Percentiles rank a stretch among this genome's conserved stretches.
These are phyloP conservation scores for Ceratocystis cacaofunesta DNA, from an alignment of 2,329 filamentous ascomycete species.

Conservation along the genomic window DNA sequence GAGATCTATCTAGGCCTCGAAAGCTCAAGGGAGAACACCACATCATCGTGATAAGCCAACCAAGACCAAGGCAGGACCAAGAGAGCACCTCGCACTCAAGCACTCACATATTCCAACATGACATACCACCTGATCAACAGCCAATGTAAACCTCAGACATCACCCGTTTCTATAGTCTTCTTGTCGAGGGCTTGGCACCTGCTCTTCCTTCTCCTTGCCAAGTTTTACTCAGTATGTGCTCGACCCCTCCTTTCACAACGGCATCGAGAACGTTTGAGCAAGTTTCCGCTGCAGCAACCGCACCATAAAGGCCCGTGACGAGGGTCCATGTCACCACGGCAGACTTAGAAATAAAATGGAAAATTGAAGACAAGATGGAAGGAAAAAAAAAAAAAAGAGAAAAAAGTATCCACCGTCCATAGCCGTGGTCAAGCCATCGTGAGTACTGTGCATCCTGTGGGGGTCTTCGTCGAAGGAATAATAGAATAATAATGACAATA, in stretches of 20 bases:
- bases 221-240: too few species aligned
- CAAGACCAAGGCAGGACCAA: background rate
- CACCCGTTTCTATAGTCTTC: background rate
- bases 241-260: background rate
- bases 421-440: background rate
- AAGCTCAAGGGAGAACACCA: background rate
- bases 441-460: background rate
- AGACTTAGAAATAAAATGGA: too few species aligned
- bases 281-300: slow-evolving; percentile 17
- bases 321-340: background rate
- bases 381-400: background rate
- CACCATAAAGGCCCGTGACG: slow-evolving; percentile 1
- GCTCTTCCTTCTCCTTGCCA: background rate
- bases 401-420: background rate
- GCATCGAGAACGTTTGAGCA: slow-evolving; percentile 20
- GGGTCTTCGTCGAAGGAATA: background rate
- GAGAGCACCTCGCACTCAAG: background rate
- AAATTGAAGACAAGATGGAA: too few species aligned
- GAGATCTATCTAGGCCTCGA: background rate
- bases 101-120: background rate
- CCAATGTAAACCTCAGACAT: background rate
- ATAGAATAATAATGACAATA: too few species aligned
- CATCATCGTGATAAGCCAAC: background rate
- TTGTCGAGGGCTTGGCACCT: background rate
- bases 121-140: too few species aligned